Evolutionary conservation across 306 rosid genomes (phyloP).

Genomic region (Cucurbita argyrosperma): DNA sequence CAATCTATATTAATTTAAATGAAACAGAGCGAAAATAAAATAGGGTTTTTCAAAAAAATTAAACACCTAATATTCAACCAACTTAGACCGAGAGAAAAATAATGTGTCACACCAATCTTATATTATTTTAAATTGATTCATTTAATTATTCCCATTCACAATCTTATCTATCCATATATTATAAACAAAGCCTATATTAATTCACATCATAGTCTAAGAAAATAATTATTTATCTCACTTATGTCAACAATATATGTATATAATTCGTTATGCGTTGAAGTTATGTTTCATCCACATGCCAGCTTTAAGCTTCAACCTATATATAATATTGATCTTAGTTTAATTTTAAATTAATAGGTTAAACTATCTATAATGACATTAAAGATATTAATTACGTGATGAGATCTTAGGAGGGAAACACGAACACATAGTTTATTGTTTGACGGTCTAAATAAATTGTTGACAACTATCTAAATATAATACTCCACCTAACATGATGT

Average conservation of each 20-base stretch:
- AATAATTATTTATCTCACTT: neutral
- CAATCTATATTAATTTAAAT: neutral
- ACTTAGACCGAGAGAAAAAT: neutral
- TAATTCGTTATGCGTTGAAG: neutral
- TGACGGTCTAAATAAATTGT: neutral
- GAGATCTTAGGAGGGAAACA: neutral
- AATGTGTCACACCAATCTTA: neutral
- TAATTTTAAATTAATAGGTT: neutral
- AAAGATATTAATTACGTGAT: neutral
- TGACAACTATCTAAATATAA: neutral
- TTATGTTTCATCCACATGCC: neutral
- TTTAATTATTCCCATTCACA: neutral
- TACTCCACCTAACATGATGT: neutral
- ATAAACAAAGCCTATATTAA: neutral
- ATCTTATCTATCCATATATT: neutral
- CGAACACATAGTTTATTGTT: neutral
- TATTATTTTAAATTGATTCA: neutral
- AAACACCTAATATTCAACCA: conserved; percentile 1
- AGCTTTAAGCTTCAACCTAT: neutral
- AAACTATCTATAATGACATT: neutral
- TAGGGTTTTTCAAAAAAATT: neutral
- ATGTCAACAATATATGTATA: neutral
- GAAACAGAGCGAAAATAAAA: neutral
- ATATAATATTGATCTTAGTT: neutral
- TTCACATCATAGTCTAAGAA: neutral